phyloP scores from a whole-genome alignment of 805 yeast genomes.

The Yamadazyma olivae region DNA sequence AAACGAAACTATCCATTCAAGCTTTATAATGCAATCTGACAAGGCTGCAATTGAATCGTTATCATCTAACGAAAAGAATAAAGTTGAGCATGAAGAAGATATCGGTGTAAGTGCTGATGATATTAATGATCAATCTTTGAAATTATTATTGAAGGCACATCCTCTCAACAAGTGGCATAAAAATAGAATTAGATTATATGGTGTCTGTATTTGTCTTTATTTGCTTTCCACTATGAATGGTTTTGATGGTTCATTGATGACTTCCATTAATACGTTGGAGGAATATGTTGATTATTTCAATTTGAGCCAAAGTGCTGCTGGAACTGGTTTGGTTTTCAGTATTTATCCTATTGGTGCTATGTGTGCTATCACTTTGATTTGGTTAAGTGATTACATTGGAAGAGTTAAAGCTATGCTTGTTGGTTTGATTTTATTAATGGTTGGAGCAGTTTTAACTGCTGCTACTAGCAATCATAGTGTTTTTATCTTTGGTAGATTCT shows the following conservation, averaged over 20 bases:
- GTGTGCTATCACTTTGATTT: constrained; percentile 20
- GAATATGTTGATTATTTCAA: constrained; percentile 14
- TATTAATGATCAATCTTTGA: constrained; percentile 6
- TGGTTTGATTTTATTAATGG: constrained; percentile 21
- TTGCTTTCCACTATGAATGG: constrained; percentile 44
- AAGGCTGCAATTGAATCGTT: not conserved
- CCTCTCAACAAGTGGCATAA: constrained; percentile 12
- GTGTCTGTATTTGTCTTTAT: constrained; percentile 14
- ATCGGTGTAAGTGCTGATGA: not conserved
- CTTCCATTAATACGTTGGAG: constrained; percentile 16
- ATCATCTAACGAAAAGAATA: constrained; percentile 1
- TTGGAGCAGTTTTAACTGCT: constrained; percentile 31
- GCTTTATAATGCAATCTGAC: no score
- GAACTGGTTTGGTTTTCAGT: constrained; percentile 34
- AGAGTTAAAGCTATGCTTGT: constrained; percentile 27
- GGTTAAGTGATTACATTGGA: constrained; percentile 32
- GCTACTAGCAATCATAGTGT: constrained; percentile 19
- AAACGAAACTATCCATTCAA: no score
- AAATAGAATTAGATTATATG: constrained; percentile 10
- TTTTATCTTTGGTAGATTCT: constrained; percentile 41
- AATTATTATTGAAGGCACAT: constrained; percentile 6
- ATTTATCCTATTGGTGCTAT: constrained; percentile 29
- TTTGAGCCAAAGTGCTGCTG: constrained; percentile 24
- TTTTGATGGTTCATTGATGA: constrained; percentile 42
- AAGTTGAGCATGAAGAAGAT: constrained; percentile 1